Evolutionary conservation across 257 asterid species (phyloP), one percentile per base, ranked within the genome.

Genomic region (Nicotiana knightiana): DNA sequence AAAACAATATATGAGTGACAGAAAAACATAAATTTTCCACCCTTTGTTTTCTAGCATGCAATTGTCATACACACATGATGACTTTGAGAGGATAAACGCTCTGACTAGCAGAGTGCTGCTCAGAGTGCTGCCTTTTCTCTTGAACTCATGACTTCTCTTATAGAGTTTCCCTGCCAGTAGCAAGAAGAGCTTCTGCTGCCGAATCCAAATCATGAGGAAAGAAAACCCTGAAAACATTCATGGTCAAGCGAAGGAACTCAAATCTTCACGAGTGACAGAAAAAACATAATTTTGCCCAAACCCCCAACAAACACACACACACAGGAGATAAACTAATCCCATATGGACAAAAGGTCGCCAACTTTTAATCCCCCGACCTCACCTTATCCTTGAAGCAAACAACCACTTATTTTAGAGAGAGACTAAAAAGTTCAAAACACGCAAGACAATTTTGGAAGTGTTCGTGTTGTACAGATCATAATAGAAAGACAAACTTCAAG

Each of bases 141-240:
- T 37, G 32, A 33, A 77, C 33, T 9, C 24, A 11, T 12, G 51
- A 37, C 55, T 73, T 62, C 46, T 84, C 76, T 88, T 84, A 89
- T 28, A 26, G n/a, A 71, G 89, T 61, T 43, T 65, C 78, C 18
- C 68, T 86, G 83, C 85, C 89, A 81, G 86, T 85, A 80, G 89
- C 64, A 88, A 93, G 97, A 84, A 92, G 91, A 16, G 92, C 97
- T 77, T 93, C 98, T 15, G 97, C 97, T 81, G 91, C 95, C 0
- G 96, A 85, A 83, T 94, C 96, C 92, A 94, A 76, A 79, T 94
- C 98, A 58, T 91, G 97, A 3, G 98, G 97, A 84, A 94, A 93
- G 85, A 94, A 94, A 59, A 93, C 93, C 94, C 97, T 94, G 89
- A 88, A 35, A 81, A 82, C 24, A 75, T 53, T 46, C 68, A 53